Conservation (phyloP, 441 rosid genomes). For the Populus hybrid region DNA sequence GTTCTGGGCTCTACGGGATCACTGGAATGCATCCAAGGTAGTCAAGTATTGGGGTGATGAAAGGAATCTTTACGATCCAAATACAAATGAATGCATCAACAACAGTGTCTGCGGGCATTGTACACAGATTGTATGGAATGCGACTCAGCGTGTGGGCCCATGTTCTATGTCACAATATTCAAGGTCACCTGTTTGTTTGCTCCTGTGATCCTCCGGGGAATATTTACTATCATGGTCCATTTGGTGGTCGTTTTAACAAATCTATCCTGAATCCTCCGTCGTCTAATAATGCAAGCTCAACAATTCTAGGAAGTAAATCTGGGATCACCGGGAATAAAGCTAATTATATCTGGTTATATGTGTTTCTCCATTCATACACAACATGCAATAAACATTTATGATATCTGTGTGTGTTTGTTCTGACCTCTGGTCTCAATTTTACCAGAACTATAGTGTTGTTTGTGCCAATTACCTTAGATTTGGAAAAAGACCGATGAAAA, state of each 20-base stretch:
- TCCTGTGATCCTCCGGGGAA: slow-evolving; percentile 58
- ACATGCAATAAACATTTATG: background rate
- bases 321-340: background rate
- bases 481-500: background rate
- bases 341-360: background rate
- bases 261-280: slow-evolving; percentile 20
- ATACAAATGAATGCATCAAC: slow-evolving; percentile 26
- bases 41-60: slow-evolving; percentile 45
- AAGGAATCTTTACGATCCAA: slow-evolving; percentile 18
- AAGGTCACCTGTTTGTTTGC: slow-evolving; percentile 41
- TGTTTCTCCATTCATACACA: background rate
- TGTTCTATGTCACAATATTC: slow-evolving; percentile 18
- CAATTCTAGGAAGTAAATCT: background rate
- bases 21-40: slow-evolving; percentile 44
- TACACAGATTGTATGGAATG: slow-evolving; percentile 55
- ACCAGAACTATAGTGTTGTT: background rate
- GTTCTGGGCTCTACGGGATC: slow-evolving; percentile 35
- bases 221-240: slow-evolving; percentile 37
- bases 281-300: background rate
- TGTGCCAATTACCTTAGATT: background rate
- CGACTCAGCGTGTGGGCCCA: slow-evolving; percentile 34
- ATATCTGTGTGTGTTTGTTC: background rate
- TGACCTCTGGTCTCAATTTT: background rate
- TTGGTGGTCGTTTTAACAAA: slow-evolving; percentile 20
- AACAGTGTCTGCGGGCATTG: slow-evolving; percentile 52